phyloP scores from a whole-genome alignment of 116 monocot genomes.

The Trichopus zeylanicus region DNA sequence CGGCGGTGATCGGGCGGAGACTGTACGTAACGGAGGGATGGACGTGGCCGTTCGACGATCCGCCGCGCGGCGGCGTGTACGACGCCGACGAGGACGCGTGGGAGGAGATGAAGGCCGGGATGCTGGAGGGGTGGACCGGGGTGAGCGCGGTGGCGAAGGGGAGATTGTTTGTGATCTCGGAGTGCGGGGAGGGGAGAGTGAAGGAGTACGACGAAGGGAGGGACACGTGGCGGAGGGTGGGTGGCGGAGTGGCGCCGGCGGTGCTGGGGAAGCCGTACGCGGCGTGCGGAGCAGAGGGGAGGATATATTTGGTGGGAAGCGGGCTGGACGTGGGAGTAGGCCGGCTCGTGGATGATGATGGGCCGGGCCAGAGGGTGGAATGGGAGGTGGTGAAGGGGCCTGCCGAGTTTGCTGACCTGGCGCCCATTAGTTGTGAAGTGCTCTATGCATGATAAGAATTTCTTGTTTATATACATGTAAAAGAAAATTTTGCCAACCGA shows the following conservation, averaged over 20 bases:
- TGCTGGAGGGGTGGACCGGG: conserved; percentile 87
- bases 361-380: conserved; percentile 23
- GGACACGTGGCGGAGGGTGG: conserved; percentile 45
- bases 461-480: too few species aligned
- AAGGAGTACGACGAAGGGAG: conserved; percentile 45
- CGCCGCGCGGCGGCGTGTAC: conserved; percentile 51
- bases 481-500: too few species aligned
- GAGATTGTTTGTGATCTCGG: conserved; percentile 40
- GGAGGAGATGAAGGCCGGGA: conserved; percentile 54
- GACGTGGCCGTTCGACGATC: conserved; percentile 60
- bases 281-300: conserved; percentile 27
- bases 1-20: conserved; percentile 39
- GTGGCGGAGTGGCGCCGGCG: conserved; percentile 41
- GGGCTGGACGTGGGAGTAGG: conserved; percentile 61
- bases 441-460: conserved; percentile 31
- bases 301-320: conserved; percentile 44
- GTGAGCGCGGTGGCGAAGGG: conserved; percentile 37
- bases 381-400: conserved; percentile 77
- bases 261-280: conserved; percentile 39
- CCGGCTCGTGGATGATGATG: conserved; percentile 9
- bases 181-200: conserved; percentile 50
- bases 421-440: conserved; percentile 38
- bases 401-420: conserved; percentile 24
- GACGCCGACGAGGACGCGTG: conserved; percentile 40
- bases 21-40: conserved; percentile 77